Base-by-base conservation (phyloP, 106 monocot species). In the Acorus gramineus region DNA sequence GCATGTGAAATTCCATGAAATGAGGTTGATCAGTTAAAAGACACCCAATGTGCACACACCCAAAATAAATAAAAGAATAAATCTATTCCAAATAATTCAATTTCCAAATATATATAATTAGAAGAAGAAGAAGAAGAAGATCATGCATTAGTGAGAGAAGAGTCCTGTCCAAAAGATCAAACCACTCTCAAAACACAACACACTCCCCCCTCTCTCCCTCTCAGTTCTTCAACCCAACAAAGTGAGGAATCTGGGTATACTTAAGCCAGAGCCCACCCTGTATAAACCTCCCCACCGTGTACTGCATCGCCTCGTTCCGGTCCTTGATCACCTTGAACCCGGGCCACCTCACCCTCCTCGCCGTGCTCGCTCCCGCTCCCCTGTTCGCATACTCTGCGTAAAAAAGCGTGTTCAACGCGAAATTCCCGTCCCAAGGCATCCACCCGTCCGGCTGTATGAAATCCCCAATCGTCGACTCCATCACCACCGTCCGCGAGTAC, bases 371-470 rank as follows among this genome's bases (percentile, higher is more conserved):
- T 2, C 81, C 81, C 0, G 76, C 72, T 0, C 81, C 81, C 9
- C 72, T 46, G 72, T 81, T 81, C 1, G 8, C 64, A 64, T 76
- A 81, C 81, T 81, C 81, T 8, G 68, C 81, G 64, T 81, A 81
- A 59, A 69, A 81, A 9, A 69, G 46, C 14, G 72, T 72, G 11
- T 76, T 56, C 13, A 69, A 47, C 4, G 42, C 67, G 42, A 57
- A 44, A 0, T 57, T 61, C 0, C 76, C 76, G 8, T 67, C 50
- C 81, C 81, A 81, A 4, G 61, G 53, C 64, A 69, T 44, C 56
- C 63, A 81, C 4, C 81, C 81, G 3, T 53, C 81, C 6, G 81
- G 81, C 50, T 58, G 62, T 67, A 81, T 81, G 3, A 81, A 55
- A 28, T 81, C 81, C 2, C 81, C 81, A 50, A 81, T 76, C 6